Evolutionary conservation across 108 stramenopile genomes (phyloP), one percentile per base, ranked within the genome.

Genomic region (Nitzschia inconspicua): DNA sequence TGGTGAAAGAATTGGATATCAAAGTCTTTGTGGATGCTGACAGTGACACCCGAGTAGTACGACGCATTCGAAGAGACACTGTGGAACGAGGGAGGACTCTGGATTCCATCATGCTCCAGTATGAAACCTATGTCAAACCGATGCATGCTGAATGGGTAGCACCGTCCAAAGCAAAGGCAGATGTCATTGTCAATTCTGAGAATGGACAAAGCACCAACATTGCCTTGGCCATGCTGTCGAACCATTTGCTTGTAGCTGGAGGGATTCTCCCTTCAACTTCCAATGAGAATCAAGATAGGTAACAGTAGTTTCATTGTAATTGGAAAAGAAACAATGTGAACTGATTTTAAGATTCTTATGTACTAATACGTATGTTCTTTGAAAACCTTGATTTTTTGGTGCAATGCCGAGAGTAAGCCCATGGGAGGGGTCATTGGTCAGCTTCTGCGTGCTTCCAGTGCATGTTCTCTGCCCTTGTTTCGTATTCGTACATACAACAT

Each of bases 11-110:
- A 62, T 52, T 96, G 65, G 96, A 96, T 75, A 66, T 98, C 34
- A 95, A 93, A 67, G 82, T 98, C 18, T 98, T 92, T 79, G 97
- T 98, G 66, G 93, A 95, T 68, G 78, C 94, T 10, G 80, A 88
- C 3, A 59, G 66, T 32, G 96, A 97, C 69, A 76, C 93, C 10
- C 77, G 96, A 35, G 73, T 96, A 2, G 77, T 91, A 10, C 51
- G 97, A 28, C 84, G 97, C 35, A 76, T 98, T 43, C 53, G 68
- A 60, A 72, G 97, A 30, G 97, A 98, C 65, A 73, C 72, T 4
- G 58, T 63, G 0, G 96, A 98, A 70, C 75, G 97, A 29, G 89
- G 86, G 16, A 60, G 96, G 18, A 82, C 85, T 4, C 20, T 90
- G 19, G 77, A 94, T 1, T 70, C 84, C 8, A 91, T 98, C 16